Evolutionary conservation across 202 grass and related monocot genomes (phyloP), one percentile per base, ranked within the genome.

Genomic region (Schoenoplectus triqueter): DNA sequence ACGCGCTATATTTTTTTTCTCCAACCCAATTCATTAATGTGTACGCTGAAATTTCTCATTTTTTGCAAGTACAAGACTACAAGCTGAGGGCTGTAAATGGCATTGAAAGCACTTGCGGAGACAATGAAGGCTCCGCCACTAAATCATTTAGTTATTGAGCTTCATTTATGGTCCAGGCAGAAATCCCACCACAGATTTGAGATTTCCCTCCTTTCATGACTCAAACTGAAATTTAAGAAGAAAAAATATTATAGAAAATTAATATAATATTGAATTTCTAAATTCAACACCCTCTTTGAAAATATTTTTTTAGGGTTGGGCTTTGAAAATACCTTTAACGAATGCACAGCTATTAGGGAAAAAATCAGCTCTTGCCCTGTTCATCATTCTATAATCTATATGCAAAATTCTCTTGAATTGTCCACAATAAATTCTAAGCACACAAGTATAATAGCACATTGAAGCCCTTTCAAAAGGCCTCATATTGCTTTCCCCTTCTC

Each of bases 151-250:
- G 6, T 9, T 73, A 20, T 73, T 50, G 69, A 65, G 69, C 83
- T 85, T 85, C 55, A 85, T 76, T 85, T 73, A 76, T 64, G 7
- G 18, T 4, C 21, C 39, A 52, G 73, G 50, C 57, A 20, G 66
- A 76, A 76, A 61, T 75, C 83, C 7, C 69, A 85, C 69, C 83
- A 57, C 67, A 63, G 31, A 31, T 31, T 31, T 31, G 31, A 31
- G 31, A 31, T 84, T 74, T 57, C 10, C 7, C 48, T n/a, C 69
- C 56, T 81, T 39, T 42, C 61, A 66, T 64, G 7, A 20, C 10
- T 67, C 41, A 18, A 44, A 63, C 57, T 11, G 8, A 63, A 9
- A 81, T 48, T 73, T 57, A 2, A 40, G 39, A 44, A 46, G n/a
- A 21, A 45, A 3, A 42, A 56, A 51, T 73, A 19, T 57, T 41